phyloP scores from a whole-genome alignment of 2,329 filamentous ascomycete species.

The Aspergillus glaucus region DNA sequence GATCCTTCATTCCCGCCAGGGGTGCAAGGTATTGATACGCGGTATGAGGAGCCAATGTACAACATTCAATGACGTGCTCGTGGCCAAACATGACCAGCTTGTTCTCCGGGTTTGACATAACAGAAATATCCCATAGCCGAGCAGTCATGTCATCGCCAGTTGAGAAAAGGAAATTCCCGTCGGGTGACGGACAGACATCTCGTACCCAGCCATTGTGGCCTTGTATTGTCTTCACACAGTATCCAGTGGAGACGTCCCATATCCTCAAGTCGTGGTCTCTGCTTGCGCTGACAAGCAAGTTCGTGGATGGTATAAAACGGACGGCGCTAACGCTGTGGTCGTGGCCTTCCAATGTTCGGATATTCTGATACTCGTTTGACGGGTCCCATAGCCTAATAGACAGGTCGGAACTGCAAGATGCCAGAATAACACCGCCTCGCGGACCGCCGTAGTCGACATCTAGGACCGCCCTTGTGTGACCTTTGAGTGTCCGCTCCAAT shows the following conservation, averaged over 20 bases:
- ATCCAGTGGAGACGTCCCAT: constrained; percentile 91
- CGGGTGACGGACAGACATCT: constrained; percentile 72
- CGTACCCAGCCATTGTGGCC: constrained; percentile 90
- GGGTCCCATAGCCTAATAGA: constrained; percentile 97
- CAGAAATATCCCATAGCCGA: constrained; percentile 78
- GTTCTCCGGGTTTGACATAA: constrained; percentile 65
- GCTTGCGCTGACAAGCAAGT: constrained; percentile 78
- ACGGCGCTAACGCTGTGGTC: constrained; percentile 88
- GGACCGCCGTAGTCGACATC: constrained; percentile 89
- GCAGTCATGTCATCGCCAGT: constrained; percentile 76
- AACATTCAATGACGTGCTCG: constrained; percentile 6
- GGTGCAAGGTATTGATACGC: constrained; percentile 70
- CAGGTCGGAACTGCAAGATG: constrained; percentile 78
- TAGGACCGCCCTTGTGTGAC: constrained; percentile 80
- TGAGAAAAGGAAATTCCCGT: constrained; percentile 77
- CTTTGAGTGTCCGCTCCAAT: constrained; percentile 82
- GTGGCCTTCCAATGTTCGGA: constrained; percentile 81
- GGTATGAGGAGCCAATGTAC: constrained; percentile 63
- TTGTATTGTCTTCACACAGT: constrained; percentile 81
- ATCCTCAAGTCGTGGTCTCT: constrained; percentile 78
- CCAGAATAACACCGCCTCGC: constrained; percentile 69
- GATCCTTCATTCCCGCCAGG: constrained; percentile 75
- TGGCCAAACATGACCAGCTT: constrained; percentile 53
- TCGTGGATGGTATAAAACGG: constrained; percentile 80
- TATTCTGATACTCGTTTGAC: constrained; percentile 88